Evolutionary conservation across 139 green algal genomes (phyloP).

Genomic region (Chlorella ohadii): DNA sequence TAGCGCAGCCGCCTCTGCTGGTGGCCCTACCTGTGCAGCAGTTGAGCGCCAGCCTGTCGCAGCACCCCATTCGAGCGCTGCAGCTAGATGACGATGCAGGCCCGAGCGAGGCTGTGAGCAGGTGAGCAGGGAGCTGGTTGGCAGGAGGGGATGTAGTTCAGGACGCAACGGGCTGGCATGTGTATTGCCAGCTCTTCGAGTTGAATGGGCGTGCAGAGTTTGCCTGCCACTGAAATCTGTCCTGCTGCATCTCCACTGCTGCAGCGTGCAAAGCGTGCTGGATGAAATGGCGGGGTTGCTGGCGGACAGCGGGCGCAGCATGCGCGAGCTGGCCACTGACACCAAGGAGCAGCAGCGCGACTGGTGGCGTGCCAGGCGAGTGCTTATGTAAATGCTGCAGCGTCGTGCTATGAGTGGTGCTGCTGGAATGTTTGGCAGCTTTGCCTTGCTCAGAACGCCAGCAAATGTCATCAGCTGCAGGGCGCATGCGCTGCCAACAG

Average conservation of each 20-base stretch:
- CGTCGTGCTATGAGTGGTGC: too few relatives aligned
- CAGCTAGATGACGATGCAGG: constrained; percentile 7
- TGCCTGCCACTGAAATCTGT: neutral
- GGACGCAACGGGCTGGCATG: too few relatives aligned
- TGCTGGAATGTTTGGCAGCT: too few relatives aligned
- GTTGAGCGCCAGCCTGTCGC: constrained; percentile 6
- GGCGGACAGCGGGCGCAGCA: constrained; percentile 67
- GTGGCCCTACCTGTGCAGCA: constrained; percentile 24
- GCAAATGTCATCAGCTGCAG: too few relatives aligned
- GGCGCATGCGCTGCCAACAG: too few relatives aligned
- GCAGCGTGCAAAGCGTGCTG: constrained; percentile 31
- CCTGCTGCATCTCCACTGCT: neutral
- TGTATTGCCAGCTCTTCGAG: too few relatives aligned
- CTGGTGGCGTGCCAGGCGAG: constrained; percentile 64
- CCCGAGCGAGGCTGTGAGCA: neutral
- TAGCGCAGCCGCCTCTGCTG: constrained; percentile 35
- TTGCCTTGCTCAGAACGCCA: too few relatives aligned
- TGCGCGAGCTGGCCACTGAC: constrained; percentile 47
- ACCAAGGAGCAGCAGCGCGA: constrained; percentile 38
- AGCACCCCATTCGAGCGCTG: constrained; percentile 33
- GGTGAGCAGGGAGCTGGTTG: neutral
- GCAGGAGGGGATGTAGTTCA: too few relatives aligned
- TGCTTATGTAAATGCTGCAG: too few relatives aligned
- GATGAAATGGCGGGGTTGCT: constrained; percentile 56
- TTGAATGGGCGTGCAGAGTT: too few relatives aligned